A percentile compares a stretch with the other conserved stretches of the same genome.
Conservation (phyloP, 1,139 yeast genomes). For the Taphrina pruni region DNA sequence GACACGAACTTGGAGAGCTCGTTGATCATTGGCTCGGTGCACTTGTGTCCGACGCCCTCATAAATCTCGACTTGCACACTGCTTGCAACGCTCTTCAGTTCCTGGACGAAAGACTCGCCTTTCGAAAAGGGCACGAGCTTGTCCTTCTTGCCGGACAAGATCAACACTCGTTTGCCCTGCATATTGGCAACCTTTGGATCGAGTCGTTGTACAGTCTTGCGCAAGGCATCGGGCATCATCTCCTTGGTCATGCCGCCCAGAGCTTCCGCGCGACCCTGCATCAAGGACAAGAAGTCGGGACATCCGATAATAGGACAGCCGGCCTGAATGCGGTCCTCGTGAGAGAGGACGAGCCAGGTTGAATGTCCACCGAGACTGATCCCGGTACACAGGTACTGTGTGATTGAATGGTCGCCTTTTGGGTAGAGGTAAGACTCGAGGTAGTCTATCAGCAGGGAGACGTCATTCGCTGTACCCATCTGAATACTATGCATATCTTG, state of each 20-base stretch:
- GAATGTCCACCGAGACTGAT: slow-evolving; percentile 69
- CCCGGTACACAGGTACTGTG: slow-evolving; percentile 58
- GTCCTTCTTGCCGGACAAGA: slow-evolving; percentile 46
- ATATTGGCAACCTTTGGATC: slow-evolving; percentile 42
- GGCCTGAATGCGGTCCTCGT: slow-evolving; percentile 44
- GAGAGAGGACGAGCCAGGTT: slow-evolving; percentile 52
- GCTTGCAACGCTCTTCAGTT: slow-evolving; percentile 13
- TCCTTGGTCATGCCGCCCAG: slow-evolving; percentile 15
- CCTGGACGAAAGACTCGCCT: slow-evolving; percentile 17
- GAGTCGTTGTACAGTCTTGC: slow-evolving; percentile 34
- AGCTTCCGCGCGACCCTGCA: slow-evolving; percentile 43
- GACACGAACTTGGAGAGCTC: slow-evolving; percentile 20
- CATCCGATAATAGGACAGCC: slow-evolving; percentile 46
- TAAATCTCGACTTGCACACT: slow-evolving; percentile 23
- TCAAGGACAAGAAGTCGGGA: slow-evolving; percentile 45
- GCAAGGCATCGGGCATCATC: slow-evolving; percentile 43
- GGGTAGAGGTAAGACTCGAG: slow-evolving; percentile 57
- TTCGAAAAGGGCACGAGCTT: slow-evolving; percentile 45
- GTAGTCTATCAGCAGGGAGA: slow-evolving; percentile 58
- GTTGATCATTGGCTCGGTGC: slow-evolving; percentile 30
- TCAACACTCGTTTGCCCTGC: slow-evolving; percentile 44
- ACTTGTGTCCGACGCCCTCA: slow-evolving; percentile 33
- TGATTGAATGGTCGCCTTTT: slow-evolving; percentile 47
- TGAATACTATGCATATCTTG: slow-evolving; percentile 59
- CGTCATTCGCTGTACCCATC: slow-evolving; percentile 60